phyloP scores from a whole-genome alignment of 2,329 filamentous ascomycete species.

The Cadophora sp. region DNA sequence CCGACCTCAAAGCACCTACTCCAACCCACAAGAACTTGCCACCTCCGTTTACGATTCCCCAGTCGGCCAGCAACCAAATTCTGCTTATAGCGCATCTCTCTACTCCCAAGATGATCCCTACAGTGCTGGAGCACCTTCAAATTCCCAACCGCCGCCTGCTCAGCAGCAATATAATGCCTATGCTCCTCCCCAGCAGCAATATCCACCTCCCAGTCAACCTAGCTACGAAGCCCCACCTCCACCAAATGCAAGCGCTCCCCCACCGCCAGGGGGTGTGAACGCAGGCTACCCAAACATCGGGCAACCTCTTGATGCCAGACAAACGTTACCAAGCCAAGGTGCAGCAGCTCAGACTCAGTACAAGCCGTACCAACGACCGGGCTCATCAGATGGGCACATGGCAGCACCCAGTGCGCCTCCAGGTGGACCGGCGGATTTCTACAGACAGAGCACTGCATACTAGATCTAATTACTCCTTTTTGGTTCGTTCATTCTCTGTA shows the following conservation, averaged over 20 bases:
- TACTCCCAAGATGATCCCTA: slow-evolving; percentile 44
- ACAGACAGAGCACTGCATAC: slow-evolving; percentile 53
- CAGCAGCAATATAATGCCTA: slow-evolving; percentile 45
- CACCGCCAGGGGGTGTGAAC: slow-evolving; percentile 30
- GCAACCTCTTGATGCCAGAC: slow-evolving; percentile 57
- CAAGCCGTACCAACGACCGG: slow-evolving; percentile 58
- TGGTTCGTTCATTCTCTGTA: background rate
- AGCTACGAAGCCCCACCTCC: slow-evolving; percentile 42
- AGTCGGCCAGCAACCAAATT: slow-evolving; percentile 56
- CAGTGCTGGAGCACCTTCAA: slow-evolving; percentile 30
- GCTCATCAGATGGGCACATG: slow-evolving; percentile 37
- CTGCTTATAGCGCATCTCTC: slow-evolving; percentile 41
- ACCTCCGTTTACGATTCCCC: slow-evolving; percentile 81
- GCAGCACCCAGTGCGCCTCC: slow-evolving; percentile 56
- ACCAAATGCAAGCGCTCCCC: slow-evolving; percentile 42
- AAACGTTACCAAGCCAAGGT: slow-evolving; percentile 58
- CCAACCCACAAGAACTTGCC: slow-evolving; percentile 77
- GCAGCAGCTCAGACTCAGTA: slow-evolving; percentile 52
- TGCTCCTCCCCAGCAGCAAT: slow-evolving; percentile 37
- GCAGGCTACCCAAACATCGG: slow-evolving; percentile 40
- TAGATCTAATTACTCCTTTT: slow-evolving; percentile 19
- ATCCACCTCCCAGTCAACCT: slow-evolving; percentile 32
- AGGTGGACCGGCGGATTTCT: slow-evolving; percentile 56
- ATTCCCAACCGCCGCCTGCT: slow-evolving; percentile 34
- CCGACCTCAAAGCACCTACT: slow-evolving; percentile 72